Percentiles rank a stretch among this genome's conserved stretches.
Conservation (phyloP, 345 rosid species). For the Lepidium aucheri region DNA sequence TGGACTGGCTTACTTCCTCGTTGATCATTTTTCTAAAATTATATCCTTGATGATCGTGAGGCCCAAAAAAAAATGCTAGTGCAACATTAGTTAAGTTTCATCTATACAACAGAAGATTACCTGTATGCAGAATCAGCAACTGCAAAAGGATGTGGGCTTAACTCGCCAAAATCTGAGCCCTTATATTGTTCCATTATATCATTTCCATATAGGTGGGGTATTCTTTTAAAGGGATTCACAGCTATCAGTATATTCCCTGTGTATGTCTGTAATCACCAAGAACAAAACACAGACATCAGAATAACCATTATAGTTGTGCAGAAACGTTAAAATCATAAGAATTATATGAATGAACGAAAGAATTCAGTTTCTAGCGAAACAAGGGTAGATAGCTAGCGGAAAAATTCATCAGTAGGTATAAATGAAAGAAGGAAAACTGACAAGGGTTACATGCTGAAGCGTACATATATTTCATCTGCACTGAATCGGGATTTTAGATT, state of each 20-base stretch:
- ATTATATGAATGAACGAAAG: background rate
- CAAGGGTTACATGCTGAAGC: constrained; percentile 24
- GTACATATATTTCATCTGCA: constrained; percentile 86
- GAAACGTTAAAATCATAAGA: background rate
- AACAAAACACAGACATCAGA: background rate
- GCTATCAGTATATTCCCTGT: constrained; percentile 95
- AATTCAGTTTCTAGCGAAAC: background rate
- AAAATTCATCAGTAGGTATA: background rate
- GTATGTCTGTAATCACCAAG: constrained; percentile 53
- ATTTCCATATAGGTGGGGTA: constrained; percentile 79
- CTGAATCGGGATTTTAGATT: constrained; percentile 70
- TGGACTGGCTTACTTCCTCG: constrained; percentile 84
- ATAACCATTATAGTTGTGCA: background rate
- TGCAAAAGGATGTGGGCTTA: constrained; percentile 95
- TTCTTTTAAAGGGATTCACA: constrained; percentile 79
- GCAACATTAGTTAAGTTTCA: background rate
- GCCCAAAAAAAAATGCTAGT: background rate
- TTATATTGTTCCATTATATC: constrained; percentile 80
- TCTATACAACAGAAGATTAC: constrained; percentile 29
- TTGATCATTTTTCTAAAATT: constrained; percentile 75
- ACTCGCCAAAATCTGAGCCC: constrained; percentile 74
- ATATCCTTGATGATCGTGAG: constrained; percentile 21
- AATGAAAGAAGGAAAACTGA: background rate
- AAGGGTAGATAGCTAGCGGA: background rate
- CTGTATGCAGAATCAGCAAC: constrained; percentile 96